Conservation (phyloP, 2,329 filamentous ascomycete genomes). For the Epicoccum nigrum region DNA sequence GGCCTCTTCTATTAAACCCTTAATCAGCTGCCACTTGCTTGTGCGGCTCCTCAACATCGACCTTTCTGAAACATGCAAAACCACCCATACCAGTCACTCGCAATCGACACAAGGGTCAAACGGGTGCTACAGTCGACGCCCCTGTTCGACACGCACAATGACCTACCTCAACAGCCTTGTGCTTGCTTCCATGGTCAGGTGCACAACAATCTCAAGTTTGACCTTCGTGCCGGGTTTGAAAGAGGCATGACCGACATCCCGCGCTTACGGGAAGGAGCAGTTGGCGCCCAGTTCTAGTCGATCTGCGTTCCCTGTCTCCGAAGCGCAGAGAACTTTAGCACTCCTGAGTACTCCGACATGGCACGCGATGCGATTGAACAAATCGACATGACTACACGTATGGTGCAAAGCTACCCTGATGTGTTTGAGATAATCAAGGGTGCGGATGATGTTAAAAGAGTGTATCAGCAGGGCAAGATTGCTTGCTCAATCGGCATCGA, state of each 20-base stretch:
- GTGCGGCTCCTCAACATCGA: not conserved
- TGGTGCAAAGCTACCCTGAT: not conserved
- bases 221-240: not conserved
- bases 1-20: no score
- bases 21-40: no score
- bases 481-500: slow-evolving; percentile 21
- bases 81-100: not conserved
- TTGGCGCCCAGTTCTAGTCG: not conserved
- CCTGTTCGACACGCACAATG: slow-evolving; percentile 2
- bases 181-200: not conserved
- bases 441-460: not conserved
- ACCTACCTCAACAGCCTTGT: not conserved
- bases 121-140: not conserved
- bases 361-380: not conserved
- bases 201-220: slow-evolving; percentile 1
- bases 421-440: slow-evolving; percentile 1
- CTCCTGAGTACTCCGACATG: not conserved
- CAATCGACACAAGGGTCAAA: not conserved
- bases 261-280: not conserved
- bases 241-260: slow-evolving; percentile 1
- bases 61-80: not conserved
- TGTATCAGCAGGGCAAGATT: not conserved
- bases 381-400: not conserved
- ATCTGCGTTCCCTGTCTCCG: slow-evolving; percentile 1
- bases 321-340: slow-evolving; percentile 1